phyloP scores from a whole-genome alignment of 2,329 filamentous ascomycete genomes.

The Aureobasidium lini region DNA sequence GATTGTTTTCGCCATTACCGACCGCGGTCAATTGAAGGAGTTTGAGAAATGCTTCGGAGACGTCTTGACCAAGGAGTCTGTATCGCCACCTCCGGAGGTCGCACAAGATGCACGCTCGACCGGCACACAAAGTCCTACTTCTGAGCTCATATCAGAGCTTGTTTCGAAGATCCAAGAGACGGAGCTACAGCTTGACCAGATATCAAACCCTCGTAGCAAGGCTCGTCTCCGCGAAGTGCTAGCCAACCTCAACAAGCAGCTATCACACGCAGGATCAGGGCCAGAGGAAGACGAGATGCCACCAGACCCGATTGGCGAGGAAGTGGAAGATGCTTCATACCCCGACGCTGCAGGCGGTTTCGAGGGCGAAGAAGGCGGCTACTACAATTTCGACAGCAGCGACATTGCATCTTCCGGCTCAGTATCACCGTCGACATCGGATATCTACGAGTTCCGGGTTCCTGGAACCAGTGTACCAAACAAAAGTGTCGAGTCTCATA shows the following conservation, averaged over 20 bases:
- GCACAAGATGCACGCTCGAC: neutral
- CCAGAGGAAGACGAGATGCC: conserved; percentile 20
- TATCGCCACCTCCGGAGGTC: conserved; percentile 15
- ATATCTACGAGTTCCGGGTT: conserved; percentile 25
- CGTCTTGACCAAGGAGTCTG: conserved; percentile 17
- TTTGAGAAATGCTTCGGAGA: conserved; percentile 45
- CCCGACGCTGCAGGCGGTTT: conserved; percentile 19
- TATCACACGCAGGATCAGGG: conserved; percentile 25
- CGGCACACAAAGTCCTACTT: conserved; percentile 5
- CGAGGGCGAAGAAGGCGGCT: conserved; percentile 26
- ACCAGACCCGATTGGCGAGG: conserved; percentile 19
- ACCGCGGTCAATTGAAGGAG: conserved; percentile 43
- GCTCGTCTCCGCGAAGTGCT: conserved; percentile 26
- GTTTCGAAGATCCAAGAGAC: conserved; percentile 26
- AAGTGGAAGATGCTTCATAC: conserved; percentile 17
- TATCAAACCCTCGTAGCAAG: conserved; percentile 23
- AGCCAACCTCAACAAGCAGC: conserved; percentile 25
- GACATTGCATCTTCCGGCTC: conserved; percentile 16
- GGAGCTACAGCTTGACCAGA: conserved; percentile 29
- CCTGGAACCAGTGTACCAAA: conserved; percentile 10
- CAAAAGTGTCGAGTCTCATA: conserved; percentile 16
- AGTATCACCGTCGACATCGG: conserved; percentile 22
- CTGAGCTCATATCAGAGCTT: conserved; percentile 19
- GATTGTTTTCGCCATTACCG: conserved; percentile 53
- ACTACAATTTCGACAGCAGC: conserved; percentile 25